These are phyloP conservation scores for Trichoderma aggressivum DNA, from an alignment of 2,329 filamentous ascomycete species.

Conservation along the genomic window DNA sequence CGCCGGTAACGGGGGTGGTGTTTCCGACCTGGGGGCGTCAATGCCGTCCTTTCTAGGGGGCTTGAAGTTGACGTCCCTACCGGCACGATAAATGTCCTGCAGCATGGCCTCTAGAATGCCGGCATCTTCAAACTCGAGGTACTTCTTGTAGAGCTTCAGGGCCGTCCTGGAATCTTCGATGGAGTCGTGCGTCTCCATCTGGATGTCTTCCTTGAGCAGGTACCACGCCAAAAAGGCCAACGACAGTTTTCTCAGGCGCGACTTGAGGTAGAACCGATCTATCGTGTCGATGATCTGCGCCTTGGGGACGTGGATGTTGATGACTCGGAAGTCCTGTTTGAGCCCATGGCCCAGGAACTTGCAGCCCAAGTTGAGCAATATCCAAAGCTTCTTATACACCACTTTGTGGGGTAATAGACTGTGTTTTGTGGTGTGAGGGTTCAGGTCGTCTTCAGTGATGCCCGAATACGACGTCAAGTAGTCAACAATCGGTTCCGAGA, in stretches of 20 bases:
- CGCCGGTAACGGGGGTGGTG: constrained; percentile 49
- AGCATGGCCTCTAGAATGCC: constrained; percentile 81
- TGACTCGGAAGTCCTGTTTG: constrained; percentile 93
- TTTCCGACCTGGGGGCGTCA: constrained; percentile 48
- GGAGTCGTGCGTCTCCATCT: constrained; percentile 86
- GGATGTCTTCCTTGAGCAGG: constrained; percentile 89
- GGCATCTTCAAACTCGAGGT: constrained; percentile 81
- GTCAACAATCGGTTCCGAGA: constrained; percentile 87
- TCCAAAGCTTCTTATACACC: constrained; percentile 97
- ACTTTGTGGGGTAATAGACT: constrained; percentile 84
- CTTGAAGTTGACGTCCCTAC: constrained; percentile 49
- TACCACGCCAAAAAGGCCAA: constrained; percentile 90
- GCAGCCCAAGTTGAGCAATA: constrained; percentile 89
- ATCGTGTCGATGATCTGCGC: constrained; percentile 91
- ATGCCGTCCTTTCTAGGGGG: constrained; percentile 47
- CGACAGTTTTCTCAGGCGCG: constrained; percentile 79
- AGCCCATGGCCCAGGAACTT: constrained; percentile 92
- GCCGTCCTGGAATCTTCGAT: constrained; percentile 94
- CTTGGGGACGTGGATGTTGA: constrained; percentile 94
- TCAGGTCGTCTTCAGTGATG: constrained; percentile 80
- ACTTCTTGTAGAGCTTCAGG: constrained; percentile 83
- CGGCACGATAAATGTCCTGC: constrained; percentile 72
- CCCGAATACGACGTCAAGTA: constrained; percentile 94
- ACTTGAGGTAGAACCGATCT: constrained; percentile 80
- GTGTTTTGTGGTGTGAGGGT: constrained; percentile 72